Percentiles rank a stretch among this genome's conserved stretches.
Conservation (phyloP, 1,139 yeast species). For the Kazachstania sp. region DNA sequence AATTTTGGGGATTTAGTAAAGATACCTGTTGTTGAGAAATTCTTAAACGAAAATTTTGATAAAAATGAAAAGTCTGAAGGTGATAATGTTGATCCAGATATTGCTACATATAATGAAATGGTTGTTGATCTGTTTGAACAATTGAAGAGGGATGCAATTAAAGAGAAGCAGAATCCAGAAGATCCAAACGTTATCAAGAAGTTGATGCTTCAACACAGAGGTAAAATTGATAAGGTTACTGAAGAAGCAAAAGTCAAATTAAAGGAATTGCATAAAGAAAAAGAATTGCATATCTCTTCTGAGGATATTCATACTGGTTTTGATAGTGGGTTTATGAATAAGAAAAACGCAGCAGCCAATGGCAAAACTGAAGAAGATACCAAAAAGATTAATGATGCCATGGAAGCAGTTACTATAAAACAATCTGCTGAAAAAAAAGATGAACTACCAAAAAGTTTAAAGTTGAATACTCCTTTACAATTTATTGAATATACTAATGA, state of each 20-base stretch:
- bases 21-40: slow-evolving; percentile 36
- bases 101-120: slow-evolving; percentile 87
- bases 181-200: slow-evolving; percentile 38
- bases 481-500: slow-evolving; percentile 31
- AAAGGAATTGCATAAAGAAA: slow-evolving; percentile 60
- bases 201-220: slow-evolving; percentile 49
- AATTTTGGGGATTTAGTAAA: slow-evolving; percentile 29
- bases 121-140: slow-evolving; percentile 79
- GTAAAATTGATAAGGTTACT: slow-evolving; percentile 58
- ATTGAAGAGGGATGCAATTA: slow-evolving; percentile 49
- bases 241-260: slow-evolving; percentile 53
- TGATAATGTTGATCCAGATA: slow-evolving; percentile 51
- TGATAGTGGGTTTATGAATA: slow-evolving; percentile 74
- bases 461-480: slow-evolving; percentile 12
- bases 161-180: slow-evolving; percentile 39
- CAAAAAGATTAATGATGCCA: slow-evolving; percentile 13
- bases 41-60: slow-evolving; percentile 46
- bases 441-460: slow-evolving; percentile 6
- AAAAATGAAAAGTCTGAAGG: slow-evolving; percentile 44
- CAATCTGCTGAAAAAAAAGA: neutral
- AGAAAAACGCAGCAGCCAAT: slow-evolving; percentile 27
- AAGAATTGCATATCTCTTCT: slow-evolving; percentile 67
- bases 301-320: slow-evolving; percentile 94
- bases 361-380: slow-evolving; percentile 25
- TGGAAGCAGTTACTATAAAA: slow-evolving; percentile 11